phyloP scores from a whole-genome alignment of 2,329 filamentous ascomycete genomes.

The Penicillium crustosum region DNA sequence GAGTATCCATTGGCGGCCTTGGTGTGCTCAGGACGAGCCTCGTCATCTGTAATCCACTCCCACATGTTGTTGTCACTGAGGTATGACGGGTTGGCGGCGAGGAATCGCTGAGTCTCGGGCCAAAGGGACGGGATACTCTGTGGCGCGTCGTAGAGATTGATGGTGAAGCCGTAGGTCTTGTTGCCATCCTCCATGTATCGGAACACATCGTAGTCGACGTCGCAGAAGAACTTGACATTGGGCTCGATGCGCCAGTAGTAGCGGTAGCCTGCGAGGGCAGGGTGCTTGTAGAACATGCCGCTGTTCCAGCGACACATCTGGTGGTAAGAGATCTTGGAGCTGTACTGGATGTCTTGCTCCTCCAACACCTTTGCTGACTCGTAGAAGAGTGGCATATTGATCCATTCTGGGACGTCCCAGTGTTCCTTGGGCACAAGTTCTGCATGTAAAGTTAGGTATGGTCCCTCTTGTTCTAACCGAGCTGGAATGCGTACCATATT shows the following conservation, averaged over 20 bases:
- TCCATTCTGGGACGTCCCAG: conserved; percentile 90
- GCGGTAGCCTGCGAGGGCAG: conserved; percentile 74
- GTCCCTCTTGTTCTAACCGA: conserved; percentile 16
- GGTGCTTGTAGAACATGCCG: conserved; percentile 96
- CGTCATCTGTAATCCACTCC: conserved; percentile 79
- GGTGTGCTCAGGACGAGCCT: conserved; percentile 75
- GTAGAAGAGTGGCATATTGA: conserved; percentile 79
- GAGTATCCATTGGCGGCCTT: conserved; percentile 85
- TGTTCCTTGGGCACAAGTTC: conserved; percentile 91
- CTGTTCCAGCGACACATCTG: conserved; percentile 99
- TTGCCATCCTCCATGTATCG: conserved; percentile 97
- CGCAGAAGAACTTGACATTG: conserved; percentile 98
- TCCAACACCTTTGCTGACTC: conserved; percentile 81
- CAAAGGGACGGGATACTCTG: conserved; percentile 83
- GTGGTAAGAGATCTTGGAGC: conserved; percentile 85
- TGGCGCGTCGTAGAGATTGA: conserved; percentile 92
- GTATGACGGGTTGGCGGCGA: conserved; percentile 79
- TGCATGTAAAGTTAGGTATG: conserved; percentile 41
- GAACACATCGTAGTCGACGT: conserved; percentile 98
- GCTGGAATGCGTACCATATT: conserved; percentile 62
- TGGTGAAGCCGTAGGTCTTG: conserved; percentile 98
- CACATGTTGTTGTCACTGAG: conserved; percentile 81
- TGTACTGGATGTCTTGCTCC: conserved; percentile 87
- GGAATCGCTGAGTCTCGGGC: conserved; percentile 93
- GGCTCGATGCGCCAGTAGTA: conserved; percentile 99